phyloP scores from a whole-genome alignment of 2,329 filamentous ascomycete species.

The Madurella mycetomatis region DNA sequence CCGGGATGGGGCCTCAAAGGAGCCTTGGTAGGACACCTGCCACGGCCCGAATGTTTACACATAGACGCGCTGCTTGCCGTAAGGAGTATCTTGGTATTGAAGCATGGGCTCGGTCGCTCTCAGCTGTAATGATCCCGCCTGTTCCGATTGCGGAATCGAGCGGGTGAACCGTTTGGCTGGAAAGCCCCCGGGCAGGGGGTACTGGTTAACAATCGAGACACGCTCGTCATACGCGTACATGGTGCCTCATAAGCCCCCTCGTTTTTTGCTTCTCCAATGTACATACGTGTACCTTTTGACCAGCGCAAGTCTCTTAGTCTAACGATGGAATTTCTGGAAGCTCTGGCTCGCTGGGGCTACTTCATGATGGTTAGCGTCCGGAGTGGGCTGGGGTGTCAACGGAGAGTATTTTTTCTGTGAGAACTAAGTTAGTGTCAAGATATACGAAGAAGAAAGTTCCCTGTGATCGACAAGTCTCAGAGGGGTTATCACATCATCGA shows the following conservation, averaged over 20 bases:
- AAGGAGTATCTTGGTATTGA: too few species aligned
- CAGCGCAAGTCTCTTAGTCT: neutral
- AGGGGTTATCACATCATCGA: neutral
- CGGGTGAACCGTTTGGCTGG: too few species aligned
- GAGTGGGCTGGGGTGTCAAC: neutral
- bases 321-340: constrained; percentile 11
- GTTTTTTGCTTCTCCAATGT: neutral
- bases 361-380: neutral
- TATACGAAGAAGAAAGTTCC: neutral
- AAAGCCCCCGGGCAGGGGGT: too few species aligned
- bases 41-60: too few species aligned
- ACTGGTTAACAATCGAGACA: too few species aligned
- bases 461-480: neutral
- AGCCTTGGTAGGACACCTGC: too few species aligned
- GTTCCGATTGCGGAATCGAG: too few species aligned
- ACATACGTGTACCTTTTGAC: neutral
- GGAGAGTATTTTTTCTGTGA: neutral
- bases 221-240: too few species aligned
- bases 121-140: too few species aligned
- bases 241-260: neutral
- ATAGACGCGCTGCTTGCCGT: too few species aligned
- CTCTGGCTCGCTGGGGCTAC: neutral
- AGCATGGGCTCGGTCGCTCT: too few species aligned
- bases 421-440: neutral
- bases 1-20: too few species aligned